Evolutionary conservation across 202 grass and related monocot genomes (phyloP).

Genomic region (Cymbopogon flexuosus): DNA sequence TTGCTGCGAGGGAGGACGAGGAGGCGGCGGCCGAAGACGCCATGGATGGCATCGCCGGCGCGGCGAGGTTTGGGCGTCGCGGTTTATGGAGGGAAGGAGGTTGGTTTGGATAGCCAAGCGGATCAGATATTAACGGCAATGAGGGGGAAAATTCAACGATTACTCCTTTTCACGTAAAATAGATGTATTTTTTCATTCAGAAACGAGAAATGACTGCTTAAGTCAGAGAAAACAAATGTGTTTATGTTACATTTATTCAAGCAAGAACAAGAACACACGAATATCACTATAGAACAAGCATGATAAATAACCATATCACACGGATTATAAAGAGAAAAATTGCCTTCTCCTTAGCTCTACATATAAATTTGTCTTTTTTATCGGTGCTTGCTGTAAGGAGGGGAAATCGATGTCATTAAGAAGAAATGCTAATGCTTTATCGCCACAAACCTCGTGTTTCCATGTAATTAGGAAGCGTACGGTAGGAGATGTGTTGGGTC

Average conservation of each 20-base stretch:
- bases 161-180: background rate
- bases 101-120: background rate
- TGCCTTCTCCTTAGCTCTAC: too few species aligned
- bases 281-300: too few species aligned
- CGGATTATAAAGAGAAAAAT: too few species aligned
- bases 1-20: constrained; percentile 30
- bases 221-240: background rate
- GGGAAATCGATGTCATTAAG: too few species aligned
- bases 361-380: too few species aligned
- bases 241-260: background rate
- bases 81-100: constrained; percentile 28
- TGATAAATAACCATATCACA: too few species aligned
- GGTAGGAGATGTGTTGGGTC: too few species aligned
- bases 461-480: too few species aligned
- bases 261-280: too few species aligned
- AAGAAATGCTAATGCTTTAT: too few species aligned
- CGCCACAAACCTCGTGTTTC: too few species aligned
- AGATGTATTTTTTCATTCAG: background rate
- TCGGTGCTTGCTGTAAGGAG: too few species aligned
- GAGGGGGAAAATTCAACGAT: background rate
- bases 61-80: background rate
- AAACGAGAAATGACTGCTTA: background rate
- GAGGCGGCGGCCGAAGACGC: constrained; percentile 4
- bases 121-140: constrained; percentile 12
- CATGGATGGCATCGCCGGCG: constrained; percentile 30